Evolutionary conservation across 306 rosid genomes (phyloP).

Genomic region (Begonia loranthoides): DNA sequence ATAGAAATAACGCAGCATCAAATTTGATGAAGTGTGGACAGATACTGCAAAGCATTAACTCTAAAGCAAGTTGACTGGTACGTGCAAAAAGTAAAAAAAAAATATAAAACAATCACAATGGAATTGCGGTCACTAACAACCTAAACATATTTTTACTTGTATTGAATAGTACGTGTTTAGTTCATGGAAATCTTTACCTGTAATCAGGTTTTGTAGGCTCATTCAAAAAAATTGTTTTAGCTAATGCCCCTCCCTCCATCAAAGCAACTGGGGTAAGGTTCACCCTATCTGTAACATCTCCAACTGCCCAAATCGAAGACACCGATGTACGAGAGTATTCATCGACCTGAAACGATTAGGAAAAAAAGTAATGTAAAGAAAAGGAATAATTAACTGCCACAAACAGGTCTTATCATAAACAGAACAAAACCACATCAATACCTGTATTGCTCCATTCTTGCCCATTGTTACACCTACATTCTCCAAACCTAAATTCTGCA

Average conservation of each 20-base stretch:
- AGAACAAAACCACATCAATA: constrained; percentile 19
- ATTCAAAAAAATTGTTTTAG: constrained; percentile 65
- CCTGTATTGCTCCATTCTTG: constrained; percentile 88
- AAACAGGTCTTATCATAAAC: constrained; percentile 2
- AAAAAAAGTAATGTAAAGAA: neutral
- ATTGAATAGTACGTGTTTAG: neutral
- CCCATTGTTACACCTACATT: constrained; percentile 57
- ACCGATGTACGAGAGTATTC: constrained; percentile 84
- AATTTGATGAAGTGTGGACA: no score
- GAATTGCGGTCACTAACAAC: neutral
- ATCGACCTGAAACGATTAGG: constrained; percentile 46
- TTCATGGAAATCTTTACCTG: constrained; percentile 30
- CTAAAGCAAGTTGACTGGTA: no score
- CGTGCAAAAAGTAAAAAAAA: no score
- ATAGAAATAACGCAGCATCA: no score
- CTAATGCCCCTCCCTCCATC: constrained; percentile 88
- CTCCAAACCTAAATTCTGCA: constrained; percentile 93
- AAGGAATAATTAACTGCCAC: neutral
- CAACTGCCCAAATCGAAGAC: constrained; percentile 95
- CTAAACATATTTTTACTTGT: neutral
- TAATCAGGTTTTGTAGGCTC: constrained; percentile 88
- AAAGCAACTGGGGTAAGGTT: constrained; percentile 98
- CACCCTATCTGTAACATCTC: constrained; percentile 86
- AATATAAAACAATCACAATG: no score
- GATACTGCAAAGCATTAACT: no score